A percentile compares a stretch with the other conserved stretches of the same genome.
These are phyloP conservation scores for Friedmanniomyces simplex DNA, from an alignment of 495 filamentous ascomycete genomes.

Conservation along the genomic window DNA sequence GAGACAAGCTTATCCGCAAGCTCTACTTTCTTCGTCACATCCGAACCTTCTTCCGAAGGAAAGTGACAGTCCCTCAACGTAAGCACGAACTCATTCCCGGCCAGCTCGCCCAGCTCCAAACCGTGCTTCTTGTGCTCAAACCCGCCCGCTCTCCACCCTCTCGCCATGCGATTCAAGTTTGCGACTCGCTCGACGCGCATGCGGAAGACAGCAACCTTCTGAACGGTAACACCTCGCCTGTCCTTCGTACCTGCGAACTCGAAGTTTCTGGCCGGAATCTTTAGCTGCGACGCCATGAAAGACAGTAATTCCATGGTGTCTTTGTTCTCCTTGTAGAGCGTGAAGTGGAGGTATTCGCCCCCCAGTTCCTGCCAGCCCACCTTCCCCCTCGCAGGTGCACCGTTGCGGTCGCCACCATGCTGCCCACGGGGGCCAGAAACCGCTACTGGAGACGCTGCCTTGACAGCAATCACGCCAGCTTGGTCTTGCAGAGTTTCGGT, in stretches of 20 bases:
- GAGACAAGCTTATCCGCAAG: conserved; percentile 45
- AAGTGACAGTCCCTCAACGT: conserved; percentile 75
- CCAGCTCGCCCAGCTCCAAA: conserved; percentile 70
- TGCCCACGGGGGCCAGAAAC: conserved; percentile 22
- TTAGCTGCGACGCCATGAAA: conserved; percentile 57
- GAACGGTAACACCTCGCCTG: conserved; percentile 74
- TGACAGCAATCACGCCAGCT: conserved; percentile 46
- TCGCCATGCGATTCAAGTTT: conserved; percentile 50
- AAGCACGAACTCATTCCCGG: conserved; percentile 85
- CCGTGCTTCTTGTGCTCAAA: conserved; percentile 61
- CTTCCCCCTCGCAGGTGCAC: conserved; percentile 28
- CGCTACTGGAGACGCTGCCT: conserved; percentile 32
- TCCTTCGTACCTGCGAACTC: conserved; percentile 93
- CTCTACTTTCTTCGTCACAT: conserved; percentile 29
- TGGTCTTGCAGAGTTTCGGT: conserved; percentile 45
- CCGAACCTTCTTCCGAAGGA: conserved; percentile 36
- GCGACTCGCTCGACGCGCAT: conserved; percentile 54
- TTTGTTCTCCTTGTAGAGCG: conserved; percentile 94
- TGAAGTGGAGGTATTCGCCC: conserved; percentile 81
- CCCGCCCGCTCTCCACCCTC: conserved; percentile 58
- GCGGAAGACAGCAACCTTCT: conserved; percentile 64
- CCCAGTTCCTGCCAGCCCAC: conserved; percentile 53
- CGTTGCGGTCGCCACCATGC: conserved; percentile 11
- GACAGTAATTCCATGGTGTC: conserved; percentile 91
- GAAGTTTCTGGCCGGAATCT: conserved; percentile 57